These are phyloP conservation scores for Aspergillus luchuensis DNA, from an alignment of 2,329 filamentous ascomycete species.

Conservation along the genomic window DNA sequence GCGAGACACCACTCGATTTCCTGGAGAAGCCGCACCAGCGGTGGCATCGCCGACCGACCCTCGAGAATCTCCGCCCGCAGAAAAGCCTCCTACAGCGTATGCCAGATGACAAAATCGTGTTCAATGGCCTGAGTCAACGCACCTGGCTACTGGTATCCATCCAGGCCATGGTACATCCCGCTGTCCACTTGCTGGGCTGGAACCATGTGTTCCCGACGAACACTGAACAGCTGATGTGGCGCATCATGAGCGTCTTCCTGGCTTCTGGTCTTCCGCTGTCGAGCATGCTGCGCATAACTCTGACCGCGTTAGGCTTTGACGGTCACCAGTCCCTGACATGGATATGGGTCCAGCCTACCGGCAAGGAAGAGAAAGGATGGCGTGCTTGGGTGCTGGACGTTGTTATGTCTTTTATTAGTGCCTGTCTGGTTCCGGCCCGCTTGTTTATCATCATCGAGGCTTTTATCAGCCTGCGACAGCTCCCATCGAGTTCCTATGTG, in stretches of 20 bases:
- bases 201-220: constrained; percentile 8
- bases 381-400: constrained; percentile 1
- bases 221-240: background rate
- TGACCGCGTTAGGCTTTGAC: background rate
- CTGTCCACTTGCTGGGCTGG: constrained; percentile 4
- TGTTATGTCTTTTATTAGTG: background rate
- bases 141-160: constrained; percentile 3
- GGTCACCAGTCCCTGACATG: background rate
- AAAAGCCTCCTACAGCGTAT: background rate
- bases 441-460: constrained; percentile 5
- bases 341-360: background rate
- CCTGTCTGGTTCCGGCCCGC: background rate
- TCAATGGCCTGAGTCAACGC: background rate
- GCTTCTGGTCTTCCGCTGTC: background rate
- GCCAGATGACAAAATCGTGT: constrained; percentile 2
- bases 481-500: constrained; percentile 19
- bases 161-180: constrained; percentile 6
- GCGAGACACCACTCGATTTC: constrained; percentile 2
- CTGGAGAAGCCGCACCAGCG: background rate
- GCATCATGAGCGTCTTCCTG: background rate
- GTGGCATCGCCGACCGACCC: background rate
- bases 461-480: constrained; percentile 1
- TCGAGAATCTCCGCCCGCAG: background rate
- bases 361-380: background rate
- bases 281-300: background rate